Evolutionary conservation across 2,329 filamentous ascomycete genomes (phyloP).

Genomic region (Lachnellula arida): DNA sequence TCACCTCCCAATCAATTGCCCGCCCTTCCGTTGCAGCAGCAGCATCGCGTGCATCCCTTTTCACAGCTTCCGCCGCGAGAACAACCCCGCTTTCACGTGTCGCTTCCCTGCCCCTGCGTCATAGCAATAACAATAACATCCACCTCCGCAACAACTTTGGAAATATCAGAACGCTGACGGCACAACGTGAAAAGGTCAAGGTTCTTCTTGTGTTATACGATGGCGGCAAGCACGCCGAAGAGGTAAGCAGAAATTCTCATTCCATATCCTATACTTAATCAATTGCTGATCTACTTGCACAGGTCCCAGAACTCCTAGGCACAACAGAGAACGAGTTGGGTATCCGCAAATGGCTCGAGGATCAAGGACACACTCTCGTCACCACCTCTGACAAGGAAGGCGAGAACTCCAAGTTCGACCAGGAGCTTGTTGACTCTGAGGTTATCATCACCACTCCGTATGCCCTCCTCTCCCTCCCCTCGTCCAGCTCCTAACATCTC

Average conservation of each 20-base stretch:
- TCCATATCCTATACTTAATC: background rate
- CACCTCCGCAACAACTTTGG: slow-evolving; percentile 19
- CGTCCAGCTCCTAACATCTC: background rate
- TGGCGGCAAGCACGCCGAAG: slow-evolving; percentile 76
- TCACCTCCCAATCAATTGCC: slow-evolving; percentile 15
- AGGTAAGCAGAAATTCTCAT: slow-evolving; percentile 51
- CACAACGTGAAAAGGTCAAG: slow-evolving; percentile 65
- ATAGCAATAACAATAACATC: background rate
- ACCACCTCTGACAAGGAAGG: slow-evolving; percentile 98
- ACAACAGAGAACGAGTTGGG: slow-evolving; percentile 99
- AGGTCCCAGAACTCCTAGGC: slow-evolving; percentile 72
- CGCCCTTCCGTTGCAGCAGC: slow-evolving; percentile 14
- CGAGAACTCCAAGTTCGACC: slow-evolving; percentile 86
- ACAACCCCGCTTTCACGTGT: slow-evolving; percentile 15
- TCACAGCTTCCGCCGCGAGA: slow-evolving; percentile 15
- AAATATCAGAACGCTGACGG: slow-evolving; percentile 31
- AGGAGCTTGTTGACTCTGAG: slow-evolving; percentile 94
- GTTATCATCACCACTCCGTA: slow-evolving; percentile 99
- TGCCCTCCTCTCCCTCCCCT: slow-evolving; percentile 23
- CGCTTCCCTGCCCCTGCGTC: slow-evolving; percentile 7
- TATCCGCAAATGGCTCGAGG: slow-evolving; percentile 94
- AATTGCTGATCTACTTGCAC: slow-evolving; percentile 12
- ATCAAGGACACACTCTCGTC: slow-evolving; percentile 90
- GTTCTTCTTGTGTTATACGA: slow-evolving; percentile 93
- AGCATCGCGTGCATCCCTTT: slow-evolving; percentile 12